These are phyloP conservation scores for Agrocybe praecox DNA, from an alignment of 768 basidiomycete species.

Conservation along the genomic window DNA sequence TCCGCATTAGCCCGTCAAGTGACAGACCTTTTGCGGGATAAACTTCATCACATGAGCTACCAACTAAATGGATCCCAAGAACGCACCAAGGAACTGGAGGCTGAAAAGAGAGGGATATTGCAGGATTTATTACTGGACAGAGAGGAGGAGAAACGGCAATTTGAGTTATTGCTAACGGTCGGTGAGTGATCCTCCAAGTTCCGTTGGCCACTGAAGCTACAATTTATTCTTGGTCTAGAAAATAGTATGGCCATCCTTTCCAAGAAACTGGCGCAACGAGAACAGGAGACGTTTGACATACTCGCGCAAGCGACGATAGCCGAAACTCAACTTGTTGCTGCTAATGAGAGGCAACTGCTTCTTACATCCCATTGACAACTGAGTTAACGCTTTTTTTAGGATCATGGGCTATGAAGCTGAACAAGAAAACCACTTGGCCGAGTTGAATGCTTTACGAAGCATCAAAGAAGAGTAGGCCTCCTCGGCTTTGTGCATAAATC, in stretches of 20 bases:
- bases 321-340: conserved; percentile 22
- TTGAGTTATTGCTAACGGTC: conserved; percentile 6
- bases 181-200: conserved; percentile 6
- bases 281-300: conserved; percentile 28
- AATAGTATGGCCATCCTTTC: conserved; percentile 23
- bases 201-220: background rate
- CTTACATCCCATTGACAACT: background rate
- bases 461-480: conserved; percentile 22
- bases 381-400: conserved; percentile 4
- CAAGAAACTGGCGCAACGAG: conserved; percentile 25
- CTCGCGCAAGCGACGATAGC: conserved; percentile 22
- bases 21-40: conserved; percentile 40
- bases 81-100: conserved; percentile 37
- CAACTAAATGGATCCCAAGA: conserved; percentile 33
- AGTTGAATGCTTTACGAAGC: conserved; percentile 14
- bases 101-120: conserved; percentile 25
- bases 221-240: conserved; percentile 15
- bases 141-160: conserved; percentile 17
- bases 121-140: conserved; percentile 17
- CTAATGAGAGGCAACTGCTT: conserved; percentile 16
- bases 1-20: conserved; percentile 34
- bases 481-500: background rate
- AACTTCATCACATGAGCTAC: conserved; percentile 33
- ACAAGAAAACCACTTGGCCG: conserved; percentile 7
- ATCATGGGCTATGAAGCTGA: conserved; percentile 10